phyloP scores from a whole-genome alignment of 139 green algal species.

The Asterochloris erici region DNA sequence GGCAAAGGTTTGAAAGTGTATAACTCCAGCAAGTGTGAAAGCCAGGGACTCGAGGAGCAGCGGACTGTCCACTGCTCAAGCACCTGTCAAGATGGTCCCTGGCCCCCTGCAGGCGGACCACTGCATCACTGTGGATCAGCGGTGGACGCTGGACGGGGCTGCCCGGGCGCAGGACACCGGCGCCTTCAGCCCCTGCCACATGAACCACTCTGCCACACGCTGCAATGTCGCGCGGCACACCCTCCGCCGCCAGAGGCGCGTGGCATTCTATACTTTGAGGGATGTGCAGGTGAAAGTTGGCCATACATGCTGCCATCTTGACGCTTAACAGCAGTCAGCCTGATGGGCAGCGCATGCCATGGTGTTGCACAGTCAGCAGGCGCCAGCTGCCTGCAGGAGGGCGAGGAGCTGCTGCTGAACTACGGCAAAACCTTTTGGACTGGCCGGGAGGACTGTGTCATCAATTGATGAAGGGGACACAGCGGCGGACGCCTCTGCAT shows the following conservation, averaged over 20 bases:
- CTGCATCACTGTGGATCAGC: constrained; percentile 32
- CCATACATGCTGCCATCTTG: not conserved
- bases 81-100: not conserved
- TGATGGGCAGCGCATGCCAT: not conserved
- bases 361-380: not conserved
- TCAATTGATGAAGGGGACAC: constrained; percentile 24
- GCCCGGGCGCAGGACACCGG: constrained; percentile 21
- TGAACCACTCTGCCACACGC: constrained; percentile 45
- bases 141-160: constrained; percentile 46
- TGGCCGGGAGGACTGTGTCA: constrained; percentile 45
- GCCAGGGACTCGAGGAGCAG: not conserved
- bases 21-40: too few species aligned
- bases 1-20: too few species aligned
- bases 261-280: constrained; percentile 39
- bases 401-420: constrained; percentile 46
- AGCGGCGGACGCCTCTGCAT: too few species aligned
- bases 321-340: not conserved
- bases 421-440: constrained; percentile 53
- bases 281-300: constrained; percentile 32
- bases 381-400: constrained; percentile 24
- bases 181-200: constrained; percentile 55
- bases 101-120: constrained; percentile 33
- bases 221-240: constrained; percentile 49
- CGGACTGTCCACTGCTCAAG: not conserved
- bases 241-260: constrained; percentile 4